Conservation (phyloP, 148 eudicot species). For the Amaranthus palmeri region DNA sequence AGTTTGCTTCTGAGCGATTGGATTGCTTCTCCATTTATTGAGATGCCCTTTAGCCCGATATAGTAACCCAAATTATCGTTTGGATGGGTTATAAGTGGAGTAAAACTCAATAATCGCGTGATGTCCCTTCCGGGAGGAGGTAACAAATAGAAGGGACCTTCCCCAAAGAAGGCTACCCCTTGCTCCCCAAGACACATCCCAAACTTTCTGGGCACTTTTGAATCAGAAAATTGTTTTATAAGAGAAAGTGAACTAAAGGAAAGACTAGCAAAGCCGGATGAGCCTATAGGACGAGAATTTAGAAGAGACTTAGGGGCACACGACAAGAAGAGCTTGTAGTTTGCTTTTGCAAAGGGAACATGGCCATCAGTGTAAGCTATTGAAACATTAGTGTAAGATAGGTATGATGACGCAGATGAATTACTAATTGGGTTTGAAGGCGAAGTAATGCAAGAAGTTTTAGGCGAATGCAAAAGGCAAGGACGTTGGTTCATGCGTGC, state of each 20-base stretch:
- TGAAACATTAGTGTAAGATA: constrained; percentile 24
- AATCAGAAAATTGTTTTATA: constrained; percentile 27
- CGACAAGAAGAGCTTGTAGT: constrained; percentile 18
- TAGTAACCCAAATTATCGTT: constrained; percentile 26
- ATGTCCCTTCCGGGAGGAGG: constrained; percentile 38
- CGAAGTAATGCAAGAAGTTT: constrained; percentile 20
- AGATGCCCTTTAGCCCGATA: constrained; percentile 25
- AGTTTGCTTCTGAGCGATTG: not conserved
- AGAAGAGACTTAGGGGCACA: constrained; percentile 33
- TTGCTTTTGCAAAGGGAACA: constrained; percentile 20
- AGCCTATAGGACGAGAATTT: constrained; percentile 28
- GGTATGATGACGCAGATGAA: constrained; percentile 23
- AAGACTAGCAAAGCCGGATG: constrained; percentile 35
- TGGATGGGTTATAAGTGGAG: constrained; percentile 33
- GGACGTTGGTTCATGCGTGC: constrained; percentile 18
- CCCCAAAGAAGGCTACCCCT: constrained; percentile 50
- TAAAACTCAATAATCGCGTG: constrained; percentile 27
- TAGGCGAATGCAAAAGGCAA: constrained; percentile 11
- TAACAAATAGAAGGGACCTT: constrained; percentile 36
- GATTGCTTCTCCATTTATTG: constrained; percentile 13
- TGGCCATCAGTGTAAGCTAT: constrained; percentile 30
- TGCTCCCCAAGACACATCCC: constrained; percentile 28
- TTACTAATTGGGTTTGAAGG: constrained; percentile 33
- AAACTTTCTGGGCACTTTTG: constrained; percentile 26
- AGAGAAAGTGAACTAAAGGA: constrained; percentile 34